phyloP scores from a whole-genome alignment of 2,329 filamentous ascomycete genomes.

The Cladophialophora chaetospira region DNA sequence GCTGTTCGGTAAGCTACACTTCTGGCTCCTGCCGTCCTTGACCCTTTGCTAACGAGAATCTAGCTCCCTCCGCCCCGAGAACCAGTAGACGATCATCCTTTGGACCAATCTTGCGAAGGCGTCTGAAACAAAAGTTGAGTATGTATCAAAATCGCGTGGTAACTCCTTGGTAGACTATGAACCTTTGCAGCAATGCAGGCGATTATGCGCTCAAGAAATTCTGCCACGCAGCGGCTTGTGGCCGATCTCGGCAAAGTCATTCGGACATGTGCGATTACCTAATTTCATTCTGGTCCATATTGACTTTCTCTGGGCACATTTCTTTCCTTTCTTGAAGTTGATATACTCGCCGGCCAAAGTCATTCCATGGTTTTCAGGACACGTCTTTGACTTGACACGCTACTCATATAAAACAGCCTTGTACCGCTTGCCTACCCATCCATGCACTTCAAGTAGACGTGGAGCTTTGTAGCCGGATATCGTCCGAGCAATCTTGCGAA shows the following conservation, averaged over 20 bases:
- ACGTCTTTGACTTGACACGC: too few relatives aligned
- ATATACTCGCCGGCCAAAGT: too few relatives aligned
- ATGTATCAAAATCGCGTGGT: constrained; percentile 17
- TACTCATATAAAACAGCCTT: too few relatives aligned
- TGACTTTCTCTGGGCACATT: too few relatives aligned
- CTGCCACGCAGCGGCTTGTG: background rate
- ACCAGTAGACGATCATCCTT: constrained; percentile 53
- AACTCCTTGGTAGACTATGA: constrained; percentile 2
- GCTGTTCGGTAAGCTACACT: constrained; percentile 71
- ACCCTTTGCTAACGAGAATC: constrained; percentile 33
- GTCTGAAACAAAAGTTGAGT: constrained; percentile 21
- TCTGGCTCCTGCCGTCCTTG: background rate
- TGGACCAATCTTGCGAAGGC: constrained; percentile 17
- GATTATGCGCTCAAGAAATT: background rate
- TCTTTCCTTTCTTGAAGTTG: too few relatives aligned
- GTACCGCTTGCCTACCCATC: too few relatives aligned
- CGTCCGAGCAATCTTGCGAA: too few relatives aligned
- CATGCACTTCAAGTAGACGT: too few relatives aligned
- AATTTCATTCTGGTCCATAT: too few relatives aligned
- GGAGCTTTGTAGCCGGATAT: too few relatives aligned
- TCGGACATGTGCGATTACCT: constrained; percentile 1
- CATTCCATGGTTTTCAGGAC: too few relatives aligned
- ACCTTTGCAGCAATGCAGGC: constrained; percentile 14
- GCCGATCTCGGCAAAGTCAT: constrained; percentile 5
- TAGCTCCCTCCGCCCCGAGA: constrained; percentile 79